Percentiles rank a stretch among this genome's conserved stretches.
phyloP scores from a whole-genome alignment of 257 asterid genomes.

The Eucommia ulmoides region DNA sequence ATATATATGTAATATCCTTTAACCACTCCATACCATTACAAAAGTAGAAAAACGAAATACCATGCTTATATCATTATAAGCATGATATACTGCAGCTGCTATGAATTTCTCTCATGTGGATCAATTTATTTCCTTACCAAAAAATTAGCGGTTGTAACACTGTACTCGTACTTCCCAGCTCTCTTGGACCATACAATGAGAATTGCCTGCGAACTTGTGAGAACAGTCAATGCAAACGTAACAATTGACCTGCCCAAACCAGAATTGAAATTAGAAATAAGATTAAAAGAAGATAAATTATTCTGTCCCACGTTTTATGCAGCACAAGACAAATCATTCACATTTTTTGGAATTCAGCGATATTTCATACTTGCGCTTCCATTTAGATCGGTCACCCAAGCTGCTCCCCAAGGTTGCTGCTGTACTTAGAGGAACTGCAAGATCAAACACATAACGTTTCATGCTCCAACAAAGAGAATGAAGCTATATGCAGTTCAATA shows the following conservation, averaged over 20 bases:
- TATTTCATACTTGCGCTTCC: slow-evolving; percentile 75
- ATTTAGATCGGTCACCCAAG: slow-evolving; percentile 45
- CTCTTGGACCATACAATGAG: slow-evolving; percentile 99
- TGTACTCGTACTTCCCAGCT: slow-evolving; percentile 95
- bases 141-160: slow-evolving; percentile 97
- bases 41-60: too few relatives aligned
- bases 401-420: slow-evolving; percentile 27
- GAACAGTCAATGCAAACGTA: slow-evolving; percentile 74
- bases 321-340: slow-evolving; percentile 5
- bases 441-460: slow-evolving; percentile 7
- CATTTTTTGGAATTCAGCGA: too few relatives aligned
- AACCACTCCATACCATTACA: too few relatives aligned
- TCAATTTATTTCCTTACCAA: slow-evolving; percentile 51
- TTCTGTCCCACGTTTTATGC: slow-evolving; percentile 1
- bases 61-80: too few relatives aligned
- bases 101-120: background rate
- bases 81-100: background rate
- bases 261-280: slow-evolving; percentile 6
- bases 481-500: background rate
- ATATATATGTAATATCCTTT: too few relatives aligned
- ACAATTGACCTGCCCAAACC: slow-evolving; percentile 55
- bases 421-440: slow-evolving; percentile 33
- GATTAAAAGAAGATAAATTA: background rate
- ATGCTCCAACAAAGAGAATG: background rate
- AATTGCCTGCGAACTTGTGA: slow-evolving; percentile 97